These are phyloP conservation scores for Globisporangium radiosum DNA, from an alignment of 352 stramenopile genomes.

Conservation along the genomic window DNA sequence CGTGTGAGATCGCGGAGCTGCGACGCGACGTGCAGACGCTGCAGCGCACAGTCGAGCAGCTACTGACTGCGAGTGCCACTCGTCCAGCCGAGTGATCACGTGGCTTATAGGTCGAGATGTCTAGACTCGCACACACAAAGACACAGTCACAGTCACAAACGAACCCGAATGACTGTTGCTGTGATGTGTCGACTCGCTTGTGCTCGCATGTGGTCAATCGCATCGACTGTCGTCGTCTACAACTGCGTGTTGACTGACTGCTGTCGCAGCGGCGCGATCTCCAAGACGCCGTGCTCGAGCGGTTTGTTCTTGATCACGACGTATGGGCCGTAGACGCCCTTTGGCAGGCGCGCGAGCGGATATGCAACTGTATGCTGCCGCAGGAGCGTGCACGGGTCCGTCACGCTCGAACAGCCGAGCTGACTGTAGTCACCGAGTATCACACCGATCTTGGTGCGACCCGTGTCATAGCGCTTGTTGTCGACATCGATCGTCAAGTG, in stretches of 20 bases:
- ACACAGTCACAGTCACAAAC: not conserved
- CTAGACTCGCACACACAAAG: not conserved
- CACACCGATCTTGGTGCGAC: conserved; percentile 63
- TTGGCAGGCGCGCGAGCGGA: conserved; percentile 51
- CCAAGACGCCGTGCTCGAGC: conserved; percentile 58
- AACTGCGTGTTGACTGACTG: not conserved
- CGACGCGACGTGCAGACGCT: conserved; percentile 21
- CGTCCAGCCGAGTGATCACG: not conserved
- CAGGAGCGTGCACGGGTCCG: conserved; percentile 66
- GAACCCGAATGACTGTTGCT: too few species aligned
- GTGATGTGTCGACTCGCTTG: too few species aligned
- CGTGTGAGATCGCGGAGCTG: conserved; percentile 21
- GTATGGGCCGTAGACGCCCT: conserved; percentile 62
- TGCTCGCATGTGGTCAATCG: not conserved
- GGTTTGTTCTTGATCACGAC: conserved; percentile 80
- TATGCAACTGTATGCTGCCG: conserved; percentile 57
- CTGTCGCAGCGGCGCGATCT: conserved; percentile 29
- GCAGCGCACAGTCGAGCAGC: conserved; percentile 15
- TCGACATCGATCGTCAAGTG: conserved; percentile 29
- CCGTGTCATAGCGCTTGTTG: conserved; percentile 43
- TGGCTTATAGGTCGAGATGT: not conserved
- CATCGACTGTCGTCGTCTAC: not conserved
- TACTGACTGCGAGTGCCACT: conserved; percentile 10
- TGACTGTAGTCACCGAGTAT: conserved; percentile 66
- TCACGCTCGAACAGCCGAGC: conserved; percentile 63